Base-by-base conservation (phyloP, 2,329 filamentous ascomycete species). In the Canariomyces notabilis region DNA sequence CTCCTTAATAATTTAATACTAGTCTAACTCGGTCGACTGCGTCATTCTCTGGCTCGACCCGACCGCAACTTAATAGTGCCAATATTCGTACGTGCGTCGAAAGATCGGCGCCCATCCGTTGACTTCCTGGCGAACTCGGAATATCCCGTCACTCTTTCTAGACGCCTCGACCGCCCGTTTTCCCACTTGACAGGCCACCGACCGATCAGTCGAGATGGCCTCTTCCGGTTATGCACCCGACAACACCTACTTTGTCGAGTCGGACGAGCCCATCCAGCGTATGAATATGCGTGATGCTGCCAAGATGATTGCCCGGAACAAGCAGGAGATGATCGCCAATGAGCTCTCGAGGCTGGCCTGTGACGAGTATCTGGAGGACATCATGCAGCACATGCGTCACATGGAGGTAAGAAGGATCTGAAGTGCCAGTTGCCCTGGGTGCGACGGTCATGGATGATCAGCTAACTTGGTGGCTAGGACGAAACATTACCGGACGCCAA, bases 401-500 rank as follows among this genome's bases (percentile, higher is more conserved):
- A 96, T 98, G 91, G 93, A 98, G 82, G 81, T 80, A 63, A 57
- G 76, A 71, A 51, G 19, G n/a, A 14, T 8, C 20, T 26, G 35
- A 12, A 31, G 16, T 7, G 16, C 9, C 20, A 12, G 5, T 33
- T 32, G 14, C 9, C 20, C 12, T 15, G 20, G 26, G 26, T 42
- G 12, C 47, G 32, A 22, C 3, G 21, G 5, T 14, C 6, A 23
- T 6, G 8, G 12, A 21, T 15, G 19, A 15, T 32, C 22, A 14
- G 34, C 52, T 57, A 42, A 55, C 49, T 31, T 33, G 11, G n/a
- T 19, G 1, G 16, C 39, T 42, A 80, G 78, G 79, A 84, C 61
- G 86, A 94, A 69, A 97, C 93, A 21, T 75, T 97, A 56, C 88
- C 93, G 44, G 93, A 98, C 67, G 91, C 95, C 65, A 91, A 91